Percentiles rank a stretch among this genome's conserved stretches.
Evolutionary conservation across 768 basidiomycete species (phyloP).

Genomic region (Zangia roseola): DNA sequence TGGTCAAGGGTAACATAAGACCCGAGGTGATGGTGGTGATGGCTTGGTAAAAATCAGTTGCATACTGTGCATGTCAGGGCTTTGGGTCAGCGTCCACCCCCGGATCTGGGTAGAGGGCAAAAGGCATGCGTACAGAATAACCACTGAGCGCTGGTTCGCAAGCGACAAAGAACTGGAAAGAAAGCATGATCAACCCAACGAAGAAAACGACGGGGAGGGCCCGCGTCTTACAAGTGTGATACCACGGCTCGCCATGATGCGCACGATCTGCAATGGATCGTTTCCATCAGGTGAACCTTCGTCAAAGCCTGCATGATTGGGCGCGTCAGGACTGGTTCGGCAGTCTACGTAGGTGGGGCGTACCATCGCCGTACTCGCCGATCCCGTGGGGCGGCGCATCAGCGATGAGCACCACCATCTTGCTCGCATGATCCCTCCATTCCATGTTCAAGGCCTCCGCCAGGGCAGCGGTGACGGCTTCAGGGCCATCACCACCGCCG

Average conservation of each 20-base stretch:
- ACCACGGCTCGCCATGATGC: slow-evolving; percentile 87
- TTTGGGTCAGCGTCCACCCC: slow-evolving; percentile 5
- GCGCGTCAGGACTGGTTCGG: slow-evolving; percentile 12
- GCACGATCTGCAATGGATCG: slow-evolving; percentile 84
- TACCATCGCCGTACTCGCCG: slow-evolving; percentile 95
- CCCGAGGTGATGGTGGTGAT: slow-evolving; percentile 92
- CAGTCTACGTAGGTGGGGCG: slow-evolving; percentile 17
- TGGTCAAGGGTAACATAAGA: slow-evolving; percentile 93
- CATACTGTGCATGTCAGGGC: slow-evolving; percentile 52
- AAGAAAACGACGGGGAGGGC: slow-evolving; percentile 1
- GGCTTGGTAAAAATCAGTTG: slow-evolving; percentile 93
- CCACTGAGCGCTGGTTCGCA: slow-evolving; percentile 96
- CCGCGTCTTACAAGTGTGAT: slow-evolving; percentile 74
- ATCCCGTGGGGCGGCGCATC: slow-evolving; percentile 98
- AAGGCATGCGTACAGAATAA: slow-evolving; percentile 62
- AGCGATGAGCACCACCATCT: slow-evolving; percentile 95
- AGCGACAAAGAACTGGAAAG: slow-evolving; percentile 90
- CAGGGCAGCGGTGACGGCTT: slow-evolving; percentile 93
- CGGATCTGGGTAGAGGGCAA: slow-evolving; percentile 16
- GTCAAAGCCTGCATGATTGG: slow-evolving; percentile 68
- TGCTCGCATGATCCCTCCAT: slow-evolving; percentile 85
- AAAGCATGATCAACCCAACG: slow-evolving; percentile 1
- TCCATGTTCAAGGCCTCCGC: slow-evolving; percentile 86
- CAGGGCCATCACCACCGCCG: slow-evolving; percentile 93
- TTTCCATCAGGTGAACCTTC: slow-evolving; percentile 92